These are phyloP conservation scores for Raddia guianensis DNA, from an alignment of 176 grass and related monocot genomes.

Conservation along the genomic window DNA sequence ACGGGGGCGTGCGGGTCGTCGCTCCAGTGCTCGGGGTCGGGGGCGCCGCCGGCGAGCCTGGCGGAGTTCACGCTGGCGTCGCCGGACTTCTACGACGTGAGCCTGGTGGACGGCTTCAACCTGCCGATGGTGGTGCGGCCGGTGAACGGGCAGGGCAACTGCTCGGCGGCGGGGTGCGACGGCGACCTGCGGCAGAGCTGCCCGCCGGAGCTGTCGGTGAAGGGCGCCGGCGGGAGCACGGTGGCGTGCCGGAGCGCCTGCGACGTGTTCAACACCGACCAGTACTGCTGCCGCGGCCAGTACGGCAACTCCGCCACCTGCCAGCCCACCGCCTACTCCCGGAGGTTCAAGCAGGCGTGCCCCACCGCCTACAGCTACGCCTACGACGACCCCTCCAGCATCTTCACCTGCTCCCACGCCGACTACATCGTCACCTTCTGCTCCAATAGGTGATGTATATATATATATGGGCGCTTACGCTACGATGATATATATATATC, in stretches of 20 bases:
- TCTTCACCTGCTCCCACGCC: constrained; percentile 47
- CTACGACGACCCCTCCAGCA: constrained; percentile 64
- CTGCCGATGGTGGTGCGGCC: constrained; percentile 53
- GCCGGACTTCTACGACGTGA: constrained; percentile 36
- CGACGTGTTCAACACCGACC: constrained; percentile 71
- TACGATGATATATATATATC: too few relatives aligned
- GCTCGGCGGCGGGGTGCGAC: constrained; percentile 59
- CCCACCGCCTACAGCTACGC: constrained; percentile 68
- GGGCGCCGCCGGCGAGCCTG: constrained; percentile 53
- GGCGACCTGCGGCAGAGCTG: constrained; percentile 52
- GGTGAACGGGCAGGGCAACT: constrained; percentile 47
- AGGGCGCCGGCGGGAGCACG: constrained; percentile 38
- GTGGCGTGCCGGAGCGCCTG: constrained; percentile 73
- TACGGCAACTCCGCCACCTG: constrained; percentile 47
- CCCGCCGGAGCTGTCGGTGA: constrained; percentile 57
- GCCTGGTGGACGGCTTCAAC: constrained; percentile 39
- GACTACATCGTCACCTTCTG: constrained; percentile 69
- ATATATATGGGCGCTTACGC: too few relatives aligned
- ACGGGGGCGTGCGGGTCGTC: constrained; percentile 56
- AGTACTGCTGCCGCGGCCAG: constrained; percentile 72
- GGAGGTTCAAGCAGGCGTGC: constrained; percentile 67
- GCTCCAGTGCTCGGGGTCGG: constrained; percentile 54
- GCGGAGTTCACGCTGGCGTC: constrained; percentile 68
- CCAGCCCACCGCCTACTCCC: constrained; percentile 64
- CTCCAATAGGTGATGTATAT: background rate